These are phyloP conservation scores for Postia placenta DNA, from an alignment of 768 basidiomycete species.

Conservation along the genomic window DNA sequence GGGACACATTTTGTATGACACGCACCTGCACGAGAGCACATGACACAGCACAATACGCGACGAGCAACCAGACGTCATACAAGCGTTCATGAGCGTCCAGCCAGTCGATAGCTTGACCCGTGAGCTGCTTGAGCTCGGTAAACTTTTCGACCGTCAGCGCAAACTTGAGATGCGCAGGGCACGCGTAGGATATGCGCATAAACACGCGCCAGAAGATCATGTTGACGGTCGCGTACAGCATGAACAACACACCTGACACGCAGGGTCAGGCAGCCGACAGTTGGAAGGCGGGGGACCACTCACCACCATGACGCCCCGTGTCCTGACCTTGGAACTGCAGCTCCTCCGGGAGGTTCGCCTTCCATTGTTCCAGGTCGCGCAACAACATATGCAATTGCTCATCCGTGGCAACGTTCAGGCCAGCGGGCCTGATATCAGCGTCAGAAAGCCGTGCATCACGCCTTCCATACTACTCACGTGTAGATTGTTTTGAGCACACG, in stretches of 20 bases:
- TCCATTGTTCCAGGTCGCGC: constrained; percentile 71
- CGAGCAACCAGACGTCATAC: constrained; percentile 84
- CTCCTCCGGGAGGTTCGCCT: constrained; percentile 66
- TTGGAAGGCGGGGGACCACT: constrained; percentile 18
- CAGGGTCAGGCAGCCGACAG: background rate
- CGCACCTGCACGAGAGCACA: constrained; percentile 88
- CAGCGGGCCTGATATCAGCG: constrained; percentile 60
- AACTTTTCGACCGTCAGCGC: constrained; percentile 75
- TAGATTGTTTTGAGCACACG: constrained; percentile 92
- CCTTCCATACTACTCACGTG: constrained; percentile 46
- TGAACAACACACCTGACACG: constrained; percentile 70
- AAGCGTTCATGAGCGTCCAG: constrained; percentile 71
- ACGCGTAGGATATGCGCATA: constrained; percentile 93
- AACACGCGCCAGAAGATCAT: constrained; percentile 99
- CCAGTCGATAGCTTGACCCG: constrained; percentile 86
- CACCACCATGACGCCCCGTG: constrained; percentile 62
- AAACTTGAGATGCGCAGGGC: constrained; percentile 87
- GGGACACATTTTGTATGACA: background rate
- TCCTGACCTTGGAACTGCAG: constrained; percentile 73
- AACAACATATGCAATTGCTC: constrained; percentile 63
- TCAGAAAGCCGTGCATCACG: constrained; percentile 5
- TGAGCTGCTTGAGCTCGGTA: constrained; percentile 64
- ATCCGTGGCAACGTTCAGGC: constrained; percentile 80
- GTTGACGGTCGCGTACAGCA: constrained; percentile 82
- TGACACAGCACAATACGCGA: constrained; percentile 82